Evolutionary conservation across 2,329 filamentous ascomycete genomes (phyloP).

Genomic region (Xylaria sp.): DNA sequence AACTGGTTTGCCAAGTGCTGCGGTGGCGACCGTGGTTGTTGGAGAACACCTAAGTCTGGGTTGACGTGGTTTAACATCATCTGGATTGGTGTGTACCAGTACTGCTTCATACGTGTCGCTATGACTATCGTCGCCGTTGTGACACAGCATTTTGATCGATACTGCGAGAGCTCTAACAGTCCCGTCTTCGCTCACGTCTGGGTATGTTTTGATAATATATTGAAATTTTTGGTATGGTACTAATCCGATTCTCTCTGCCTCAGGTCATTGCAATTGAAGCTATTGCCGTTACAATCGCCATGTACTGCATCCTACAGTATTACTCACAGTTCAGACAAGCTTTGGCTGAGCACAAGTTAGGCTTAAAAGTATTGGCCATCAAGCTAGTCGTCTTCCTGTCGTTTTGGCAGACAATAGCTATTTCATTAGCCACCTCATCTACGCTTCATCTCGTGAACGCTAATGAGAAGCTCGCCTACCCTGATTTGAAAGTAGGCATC

Average conservation of each 20-base stretch:
- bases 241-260: not conserved
- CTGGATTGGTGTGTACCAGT: slow-evolving; percentile 86
- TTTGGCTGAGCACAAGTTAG: slow-evolving; percentile 75
- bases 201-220: slow-evolving; percentile 60
- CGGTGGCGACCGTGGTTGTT: slow-evolving; percentile 74
- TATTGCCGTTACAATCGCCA: slow-evolving; percentile 80
- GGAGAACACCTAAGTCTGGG: slow-evolving; percentile 81
- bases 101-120: slow-evolving; percentile 81
- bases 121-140: slow-evolving; percentile 84
- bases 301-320: slow-evolving; percentile 91
- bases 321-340: slow-evolving; percentile 80
- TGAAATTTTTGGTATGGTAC: not conserved
- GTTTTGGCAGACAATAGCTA: slow-evolving; percentile 79
- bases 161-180: slow-evolving; percentile 82
- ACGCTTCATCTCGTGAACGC: slow-evolving; percentile 71
- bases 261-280: slow-evolving; percentile 76
- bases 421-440: slow-evolving; percentile 62
- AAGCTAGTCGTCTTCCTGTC: slow-evolving; percentile 92
- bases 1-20: slow-evolving; percentile 77
- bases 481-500: slow-evolving; percentile 84
- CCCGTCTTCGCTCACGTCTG: slow-evolving; percentile 87
- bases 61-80: slow-evolving; percentile 92
- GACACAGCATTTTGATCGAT: slow-evolving; percentile 74
- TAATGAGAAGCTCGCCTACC: slow-evolving; percentile 71
- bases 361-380: slow-evolving; percentile 85